phyloP scores from a whole-genome alignment of 2,329 filamentous ascomycete genomes.

The Magnaporthiopsis poae region DNA sequence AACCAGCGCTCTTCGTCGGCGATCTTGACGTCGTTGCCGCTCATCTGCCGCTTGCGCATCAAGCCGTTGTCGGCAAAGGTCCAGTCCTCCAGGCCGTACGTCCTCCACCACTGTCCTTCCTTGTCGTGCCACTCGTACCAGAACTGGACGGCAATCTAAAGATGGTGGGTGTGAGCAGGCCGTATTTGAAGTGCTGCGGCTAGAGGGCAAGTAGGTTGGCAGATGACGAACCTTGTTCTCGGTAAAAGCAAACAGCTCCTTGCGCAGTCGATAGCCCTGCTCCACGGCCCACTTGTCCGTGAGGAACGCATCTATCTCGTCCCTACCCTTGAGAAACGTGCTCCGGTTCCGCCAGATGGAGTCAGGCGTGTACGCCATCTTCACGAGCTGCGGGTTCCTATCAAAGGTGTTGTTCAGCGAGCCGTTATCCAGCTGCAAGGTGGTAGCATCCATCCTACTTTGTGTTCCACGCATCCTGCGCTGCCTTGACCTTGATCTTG shows the following conservation, averaged over 20 bases:
- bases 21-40: slow-evolving; percentile 61
- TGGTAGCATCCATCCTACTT: slow-evolving; percentile 31
- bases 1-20: slow-evolving; percentile 57
- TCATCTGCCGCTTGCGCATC: slow-evolving; percentile 69
- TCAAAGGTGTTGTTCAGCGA: neutral
- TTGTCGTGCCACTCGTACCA: slow-evolving; percentile 76
- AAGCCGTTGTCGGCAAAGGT: slow-evolving; percentile 60
- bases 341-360: slow-evolving; percentile 74
- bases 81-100: slow-evolving; percentile 76
- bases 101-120: slow-evolving; percentile 71
- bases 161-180: neutral
- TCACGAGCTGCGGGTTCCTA: slow-evolving; percentile 55
- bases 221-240: slow-evolving; percentile 44
- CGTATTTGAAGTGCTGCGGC: neutral
- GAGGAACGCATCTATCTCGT: slow-evolving; percentile 58
- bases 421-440: too few relatives aligned
- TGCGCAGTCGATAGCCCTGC: slow-evolving; percentile 61
- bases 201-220: neutral
- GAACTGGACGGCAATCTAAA: slow-evolving; percentile 71
- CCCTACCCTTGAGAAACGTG: slow-evolving; percentile 58
- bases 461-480: slow-evolving; percentile 76
- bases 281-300: slow-evolving; percentile 66
- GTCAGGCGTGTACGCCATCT: slow-evolving; percentile 64
- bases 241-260: slow-evolving; percentile 72
- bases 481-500: slow-evolving; percentile 67